These are phyloP conservation scores for Phytophthora ramorum DNA, from an alignment of 352 stramenopile species.

Conservation along the genomic window DNA sequence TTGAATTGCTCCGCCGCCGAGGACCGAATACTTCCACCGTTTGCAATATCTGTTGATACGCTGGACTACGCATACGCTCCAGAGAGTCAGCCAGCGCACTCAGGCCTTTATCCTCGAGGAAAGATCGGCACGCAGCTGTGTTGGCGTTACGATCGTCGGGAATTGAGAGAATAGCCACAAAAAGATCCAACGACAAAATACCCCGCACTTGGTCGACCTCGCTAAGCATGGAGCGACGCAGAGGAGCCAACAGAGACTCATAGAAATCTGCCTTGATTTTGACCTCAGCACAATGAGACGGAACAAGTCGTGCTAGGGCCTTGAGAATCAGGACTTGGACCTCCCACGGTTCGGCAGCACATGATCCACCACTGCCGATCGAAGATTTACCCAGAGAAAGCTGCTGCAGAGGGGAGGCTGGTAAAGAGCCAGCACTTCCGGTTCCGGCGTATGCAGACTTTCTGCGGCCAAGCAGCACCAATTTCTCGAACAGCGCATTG, in stretches of 20 bases:
- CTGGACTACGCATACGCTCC: constrained; percentile 72
- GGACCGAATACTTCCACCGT: constrained; percentile 29
- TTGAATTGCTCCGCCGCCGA: constrained; percentile 32
- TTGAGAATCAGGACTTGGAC: constrained; percentile 85
- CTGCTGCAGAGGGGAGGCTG: constrained; percentile 20
- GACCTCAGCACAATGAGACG: constrained; percentile 56
- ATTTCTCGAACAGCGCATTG: constrained; percentile 62
- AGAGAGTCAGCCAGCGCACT: constrained; percentile 60
- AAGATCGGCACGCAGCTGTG: constrained; percentile 55
- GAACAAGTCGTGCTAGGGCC: constrained; percentile 68
- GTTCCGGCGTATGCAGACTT: constrained; percentile 59
- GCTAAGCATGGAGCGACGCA: constrained; percentile 70
- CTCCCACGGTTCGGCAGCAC: constrained; percentile 67
- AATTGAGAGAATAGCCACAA: constrained; percentile 64
- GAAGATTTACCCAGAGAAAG: constrained; percentile 20
- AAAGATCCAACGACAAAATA: constrained; percentile 73
- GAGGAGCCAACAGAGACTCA: constrained; percentile 62
- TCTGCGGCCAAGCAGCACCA: constrained; percentile 55
- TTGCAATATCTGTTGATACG: constrained; percentile 73
- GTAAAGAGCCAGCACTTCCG: constrained; percentile 20
- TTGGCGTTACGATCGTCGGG: constrained; percentile 61
- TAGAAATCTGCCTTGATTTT: constrained; percentile 67
- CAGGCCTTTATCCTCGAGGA: constrained; percentile 64
- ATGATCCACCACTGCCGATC: constrained; percentile 24
- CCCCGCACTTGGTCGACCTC: constrained; percentile 82